Base-by-base conservation (phyloP, 176 grass and related monocot species). In the Avena insularis region DNA sequence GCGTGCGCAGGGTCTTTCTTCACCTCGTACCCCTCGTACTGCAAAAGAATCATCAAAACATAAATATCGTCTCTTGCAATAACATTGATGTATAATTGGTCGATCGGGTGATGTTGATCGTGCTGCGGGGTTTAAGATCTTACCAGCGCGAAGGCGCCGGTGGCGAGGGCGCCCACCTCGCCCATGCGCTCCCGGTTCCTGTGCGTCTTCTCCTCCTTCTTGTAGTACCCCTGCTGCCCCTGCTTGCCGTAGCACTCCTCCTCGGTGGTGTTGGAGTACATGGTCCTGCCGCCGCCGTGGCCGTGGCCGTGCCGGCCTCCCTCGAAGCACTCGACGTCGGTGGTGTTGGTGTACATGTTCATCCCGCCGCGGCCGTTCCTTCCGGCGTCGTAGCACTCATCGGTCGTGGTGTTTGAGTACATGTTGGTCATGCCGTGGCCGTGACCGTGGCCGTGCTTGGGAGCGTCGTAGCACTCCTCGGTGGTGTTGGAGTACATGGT, bases 1-100 rank as follows among this genome's bases (percentile, higher is more conserved):
- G 81, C 87, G 87, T 97, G 62, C 83, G 87, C 95, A 4, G 91
- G 91, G 82, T 97, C 95, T 86, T 91, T 93, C 83, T 92, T 93
- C 14, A 78, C 85, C 53, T 89, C 79, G 51, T 93, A 86, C 2
- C 90, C 92, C 89, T 98, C 95, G 64, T 95, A 93, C 29, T 29
- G 29, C 29, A 29, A 29, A 29, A 29, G 0, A 29, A 29, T 1
- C 29, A 29, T 29, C 29, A 29, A 29, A 29, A 29, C 29, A 29
- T 29, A 1, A 2, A 29, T 29, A 29, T 29, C 29, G 29, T 29
- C 1, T 29, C 29, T 29, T 29, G 29, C 29, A 29, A 29, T 29
- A 29, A 29, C 29, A 29, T 29, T 29, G 29, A 29, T 29, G 29
- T 29, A 29, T 29, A 29, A 29, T 29, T 29, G 29, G 29, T 2